Evolutionary conservation across 495 filamentous ascomycete species (phyloP), one percentile per base, ranked within the genome.

Genomic region (Aspergillus indologenus): DNA sequence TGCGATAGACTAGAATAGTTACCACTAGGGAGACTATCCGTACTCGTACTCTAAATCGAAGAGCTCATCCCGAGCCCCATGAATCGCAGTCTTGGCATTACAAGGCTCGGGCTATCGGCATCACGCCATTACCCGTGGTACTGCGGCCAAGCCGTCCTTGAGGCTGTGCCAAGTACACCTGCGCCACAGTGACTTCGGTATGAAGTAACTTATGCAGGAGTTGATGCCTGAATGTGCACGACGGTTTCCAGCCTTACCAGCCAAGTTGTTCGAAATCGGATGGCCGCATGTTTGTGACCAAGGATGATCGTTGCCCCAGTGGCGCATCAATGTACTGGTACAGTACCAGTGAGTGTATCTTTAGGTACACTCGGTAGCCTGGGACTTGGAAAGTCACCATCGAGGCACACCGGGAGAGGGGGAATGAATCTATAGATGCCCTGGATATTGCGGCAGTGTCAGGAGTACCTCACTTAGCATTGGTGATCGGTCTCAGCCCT

Each of bases 151-250:
- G 48, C 48, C 48, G 4, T 34, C 18, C 17, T 8, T 24, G 48
- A 51, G 48, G 48, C 48, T 51, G 48, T 51, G 48, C n/a, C 34
- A 40, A 40, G 34, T 40, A 40, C 2, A 2, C 5, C 7, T 24
- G 48, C 15, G 48, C 48, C 48, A 51, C 23, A 19, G 15, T 26
- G 48, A 51, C 29, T 29, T 51, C 23, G 21, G 24, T 51, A 51
- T 26, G 48, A 51, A 26, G 48, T 51, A 29, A 29, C 34, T 40
- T 40, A 40, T 40, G 34, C 34, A 40, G 34, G 12, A 40, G 34
- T 40, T 40, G 34, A 40, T 40, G 34, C 34, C 34, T 40, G 34
- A 40, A 9, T 40, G 2, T 15, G 34, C 4, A 3, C 26, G 3
- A 29, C 26, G 26, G 9, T 29, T 29, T 29, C 9, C 26, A 3